phyloP scores from a whole-genome alignment of 495 filamentous ascomycete genomes.

The Astrocystis sublimbata region DNA sequence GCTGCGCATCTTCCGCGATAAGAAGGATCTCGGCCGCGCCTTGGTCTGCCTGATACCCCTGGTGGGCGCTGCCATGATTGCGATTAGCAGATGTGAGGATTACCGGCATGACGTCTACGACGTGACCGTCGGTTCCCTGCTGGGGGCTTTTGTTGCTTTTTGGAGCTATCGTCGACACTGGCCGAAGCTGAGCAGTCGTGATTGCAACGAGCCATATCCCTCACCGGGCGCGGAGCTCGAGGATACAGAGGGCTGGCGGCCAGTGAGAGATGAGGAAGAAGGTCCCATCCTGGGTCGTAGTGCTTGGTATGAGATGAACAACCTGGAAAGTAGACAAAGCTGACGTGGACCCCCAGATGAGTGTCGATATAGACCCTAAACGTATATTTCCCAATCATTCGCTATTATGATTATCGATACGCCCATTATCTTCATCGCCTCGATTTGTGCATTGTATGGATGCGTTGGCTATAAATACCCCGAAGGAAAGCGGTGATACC shows the following conservation, averaged over 20 bases:
- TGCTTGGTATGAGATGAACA: constrained; percentile 31
- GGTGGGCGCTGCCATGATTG: constrained; percentile 80
- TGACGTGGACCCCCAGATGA: constrained; percentile 30
- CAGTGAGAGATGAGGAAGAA: constrained; percentile 35
- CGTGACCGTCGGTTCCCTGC: constrained; percentile 71
- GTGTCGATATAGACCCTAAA: constrained; percentile 1
- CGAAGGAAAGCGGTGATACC: neutral
- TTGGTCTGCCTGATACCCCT: constrained; percentile 70
- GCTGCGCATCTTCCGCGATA: constrained; percentile 74
- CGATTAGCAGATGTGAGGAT: constrained; percentile 87
- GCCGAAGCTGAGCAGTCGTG: constrained; percentile 48
- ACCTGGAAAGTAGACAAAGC: constrained; percentile 20
- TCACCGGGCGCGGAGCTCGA: constrained; percentile 29
- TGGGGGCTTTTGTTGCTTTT: constrained; percentile 74
- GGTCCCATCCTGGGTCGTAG: constrained; percentile 28
- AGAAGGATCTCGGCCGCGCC: constrained; percentile 64
- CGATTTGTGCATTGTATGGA: neutral
- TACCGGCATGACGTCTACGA: constrained; percentile 96
- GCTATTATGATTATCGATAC: neutral
- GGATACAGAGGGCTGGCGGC: constrained; percentile 31
- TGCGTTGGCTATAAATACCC: neutral
- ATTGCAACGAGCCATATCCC: constrained; percentile 54
- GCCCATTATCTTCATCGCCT: neutral
- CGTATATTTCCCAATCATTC: neutral
- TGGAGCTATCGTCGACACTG: constrained; percentile 78